A percentile compares a stretch with the other conserved stretches of the same genome.
These are phyloP conservation scores for Fusarium domesticum DNA, from an alignment of 2,329 filamentous ascomycete genomes.

Conservation along the genomic window DNA sequence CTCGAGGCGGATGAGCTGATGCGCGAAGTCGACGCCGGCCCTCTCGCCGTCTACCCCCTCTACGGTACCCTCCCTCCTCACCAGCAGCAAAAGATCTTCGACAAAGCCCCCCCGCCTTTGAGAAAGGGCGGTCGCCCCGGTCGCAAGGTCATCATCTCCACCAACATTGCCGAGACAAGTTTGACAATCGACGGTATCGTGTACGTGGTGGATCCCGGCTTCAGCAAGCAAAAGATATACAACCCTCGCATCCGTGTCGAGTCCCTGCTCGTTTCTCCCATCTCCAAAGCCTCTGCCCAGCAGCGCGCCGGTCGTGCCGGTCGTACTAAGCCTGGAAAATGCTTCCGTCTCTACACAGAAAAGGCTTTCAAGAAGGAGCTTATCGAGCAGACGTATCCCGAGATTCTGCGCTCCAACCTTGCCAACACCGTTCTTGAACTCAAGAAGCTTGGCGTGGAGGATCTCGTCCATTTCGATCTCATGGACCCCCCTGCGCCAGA, in stretches of 20 bases:
- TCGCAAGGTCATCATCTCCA: constrained; percentile 91
- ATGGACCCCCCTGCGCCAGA: constrained; percentile 98
- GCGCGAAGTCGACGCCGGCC: constrained; percentile 86
- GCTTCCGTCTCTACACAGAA: constrained; percentile 95
- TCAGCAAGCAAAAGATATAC: constrained; percentile 99
- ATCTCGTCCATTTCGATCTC: constrained; percentile 95
- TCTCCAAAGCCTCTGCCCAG: constrained; percentile 95
- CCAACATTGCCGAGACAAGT: constrained; percentile 96
- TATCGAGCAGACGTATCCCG: constrained; percentile 94
- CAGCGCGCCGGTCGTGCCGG: constrained; percentile 98
- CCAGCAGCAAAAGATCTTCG: constrained; percentile 94
- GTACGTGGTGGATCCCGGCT: constrained; percentile 97
- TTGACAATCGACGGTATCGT: constrained; percentile 98
- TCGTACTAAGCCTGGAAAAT: constrained; percentile 97
- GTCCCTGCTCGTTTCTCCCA: constrained; percentile 93
- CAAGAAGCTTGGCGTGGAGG: constrained; percentile 94
- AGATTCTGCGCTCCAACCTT: constrained; percentile 91
- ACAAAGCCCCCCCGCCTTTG: constrained; percentile 72
- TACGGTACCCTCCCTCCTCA: constrained; percentile 90
- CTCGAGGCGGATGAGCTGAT: constrained; percentile 90
- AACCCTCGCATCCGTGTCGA: constrained; percentile 96
- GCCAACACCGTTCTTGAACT: constrained; percentile 93
- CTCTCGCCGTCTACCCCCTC: constrained; percentile 84
- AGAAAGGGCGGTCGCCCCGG: constrained; percentile 78
- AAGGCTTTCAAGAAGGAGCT: constrained; percentile 95